Percentiles rank a stretch among this genome's conserved stretches.
Evolutionary conservation across 805 yeast species (phyloP).

Genomic region (Cyberlindnera mississippiensis): DNA sequence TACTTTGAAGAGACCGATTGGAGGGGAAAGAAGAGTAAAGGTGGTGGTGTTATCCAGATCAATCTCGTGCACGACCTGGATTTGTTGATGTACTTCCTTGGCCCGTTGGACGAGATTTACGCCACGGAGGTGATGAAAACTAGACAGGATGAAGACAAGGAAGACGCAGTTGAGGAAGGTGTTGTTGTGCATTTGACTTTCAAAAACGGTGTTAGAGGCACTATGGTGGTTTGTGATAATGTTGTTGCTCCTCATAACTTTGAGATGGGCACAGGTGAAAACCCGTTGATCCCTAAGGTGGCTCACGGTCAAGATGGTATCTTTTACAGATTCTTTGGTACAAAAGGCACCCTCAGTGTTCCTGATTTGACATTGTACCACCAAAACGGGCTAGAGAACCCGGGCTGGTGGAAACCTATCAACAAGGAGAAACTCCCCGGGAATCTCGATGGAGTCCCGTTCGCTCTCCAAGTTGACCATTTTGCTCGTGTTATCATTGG

Average conservation of each 20-base stretch:
- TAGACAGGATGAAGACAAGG: conserved; percentile 6
- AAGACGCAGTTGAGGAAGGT: conserved; percentile 20
- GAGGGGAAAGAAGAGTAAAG: conserved; percentile 14
- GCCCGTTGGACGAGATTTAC: conserved; percentile 17
- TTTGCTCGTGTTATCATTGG: conserved; percentile 15
- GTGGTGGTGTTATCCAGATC: conserved; percentile 20
- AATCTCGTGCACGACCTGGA: conserved; percentile 22
- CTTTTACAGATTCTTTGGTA: conserved; percentile 20
- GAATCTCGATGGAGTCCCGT: conserved; percentile 12
- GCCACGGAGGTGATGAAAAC: conserved; percentile 16
- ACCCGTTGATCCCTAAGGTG: conserved; percentile 18
- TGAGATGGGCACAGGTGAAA: conserved; percentile 24
- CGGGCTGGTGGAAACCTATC: conserved; percentile 19
- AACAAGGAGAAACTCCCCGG: conserved; percentile 6
- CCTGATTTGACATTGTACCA: conserved; percentile 18
- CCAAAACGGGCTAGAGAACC: conserved; percentile 10
- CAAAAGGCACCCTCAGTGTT: conserved; percentile 15
- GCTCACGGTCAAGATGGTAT: conserved; percentile 12
- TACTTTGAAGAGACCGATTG: conserved; percentile 18
- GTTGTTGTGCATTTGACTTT: conserved; percentile 15
- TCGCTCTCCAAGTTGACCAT: conserved; percentile 17
- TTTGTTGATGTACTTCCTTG: conserved; percentile 16
- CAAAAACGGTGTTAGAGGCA: conserved; percentile 15
- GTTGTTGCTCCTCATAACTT: conserved; percentile 20
- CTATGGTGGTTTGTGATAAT: conserved; percentile 19